A percentile compares a stretch with the other conserved stretches of the same genome.
phyloP scores from a whole-genome alignment of 192 early-diverging fungal genomes.

The Phlyctochytrium planicorne region DNA sequence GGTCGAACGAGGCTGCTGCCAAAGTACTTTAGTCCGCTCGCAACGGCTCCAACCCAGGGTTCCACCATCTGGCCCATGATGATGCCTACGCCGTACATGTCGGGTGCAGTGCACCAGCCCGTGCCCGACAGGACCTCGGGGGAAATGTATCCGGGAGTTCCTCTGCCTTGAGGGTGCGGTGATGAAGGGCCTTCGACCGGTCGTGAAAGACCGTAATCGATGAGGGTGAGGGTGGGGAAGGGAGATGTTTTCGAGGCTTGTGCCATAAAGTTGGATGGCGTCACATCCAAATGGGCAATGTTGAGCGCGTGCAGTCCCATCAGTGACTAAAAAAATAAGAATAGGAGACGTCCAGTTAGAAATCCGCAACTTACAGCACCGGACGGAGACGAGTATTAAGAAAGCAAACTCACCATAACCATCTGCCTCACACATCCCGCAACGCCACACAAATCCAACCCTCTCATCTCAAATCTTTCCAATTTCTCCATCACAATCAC shows the following conservation, averaged over 20 bases:
- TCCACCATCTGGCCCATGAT: conserved; percentile 76
- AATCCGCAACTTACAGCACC: not conserved
- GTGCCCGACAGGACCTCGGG: conserved; percentile 26
- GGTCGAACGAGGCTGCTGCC: conserved; percentile 65
- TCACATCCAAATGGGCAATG: conserved; percentile 70
- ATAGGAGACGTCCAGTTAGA: not conserved
- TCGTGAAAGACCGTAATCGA: conserved; percentile 75
- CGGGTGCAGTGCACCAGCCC: conserved; percentile 45
- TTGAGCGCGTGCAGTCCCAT: conserved; percentile 57
- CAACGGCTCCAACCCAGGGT: conserved; percentile 61
- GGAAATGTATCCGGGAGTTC: conserved; percentile 75
- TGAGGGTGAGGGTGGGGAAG: conserved; percentile 52
- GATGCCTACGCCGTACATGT: conserved; percentile 69
- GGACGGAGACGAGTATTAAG: not conserved
- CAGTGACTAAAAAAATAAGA: conserved; percentile 45
- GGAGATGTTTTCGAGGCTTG: not conserved
- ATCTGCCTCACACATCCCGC: conserved; percentile 11
- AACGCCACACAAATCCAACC: conserved; percentile 15
- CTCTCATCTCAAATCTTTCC: not conserved
- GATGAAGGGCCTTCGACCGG: not conserved
- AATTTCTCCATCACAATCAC: conserved; percentile 31
- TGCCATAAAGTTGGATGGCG: conserved; percentile 61
- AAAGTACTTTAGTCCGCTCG: conserved; percentile 67
- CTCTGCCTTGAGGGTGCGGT: conserved; percentile 55
- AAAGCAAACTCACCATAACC: conserved; percentile 6